phyloP scores from a whole-genome alignment of 1,284 basidiomycete genomes.

The Filobasidium uniguttulatum region DNA sequence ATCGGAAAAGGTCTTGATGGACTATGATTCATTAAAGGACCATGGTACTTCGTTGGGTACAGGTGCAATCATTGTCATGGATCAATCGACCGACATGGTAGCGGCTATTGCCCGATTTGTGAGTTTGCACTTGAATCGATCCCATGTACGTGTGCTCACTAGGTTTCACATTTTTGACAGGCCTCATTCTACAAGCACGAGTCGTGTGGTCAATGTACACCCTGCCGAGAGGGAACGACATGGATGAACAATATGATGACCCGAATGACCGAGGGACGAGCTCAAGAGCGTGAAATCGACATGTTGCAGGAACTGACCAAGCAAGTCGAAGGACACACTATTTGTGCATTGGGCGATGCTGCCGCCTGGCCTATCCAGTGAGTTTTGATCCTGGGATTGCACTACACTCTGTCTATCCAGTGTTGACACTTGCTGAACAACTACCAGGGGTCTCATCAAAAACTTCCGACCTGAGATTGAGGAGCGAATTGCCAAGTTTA shows the following conservation, averaged over 20 bases:
- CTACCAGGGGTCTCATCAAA: slow-evolving; percentile 52
- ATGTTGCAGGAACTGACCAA: slow-evolving; percentile 38
- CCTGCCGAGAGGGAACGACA: slow-evolving; percentile 76
- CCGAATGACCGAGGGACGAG: slow-evolving; percentile 65
- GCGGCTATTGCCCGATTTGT: slow-evolving; percentile 83
- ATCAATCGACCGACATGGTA: slow-evolving; percentile 91
- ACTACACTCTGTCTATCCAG: neutral
- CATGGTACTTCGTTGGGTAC: slow-evolving; percentile 88
- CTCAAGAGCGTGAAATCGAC: slow-evolving; percentile 72
- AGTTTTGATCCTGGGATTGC: slow-evolving; percentile 37
- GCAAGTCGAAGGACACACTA: slow-evolving; percentile 91
- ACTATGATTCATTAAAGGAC: slow-evolving; percentile 95
- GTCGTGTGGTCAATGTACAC: slow-evolving; percentile 96
- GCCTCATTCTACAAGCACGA: slow-evolving; percentile 92
- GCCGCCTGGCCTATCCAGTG: slow-evolving; percentile 93
- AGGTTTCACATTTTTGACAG: neutral
- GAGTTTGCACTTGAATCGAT: slow-evolving; percentile 17
- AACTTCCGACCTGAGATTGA: slow-evolving; percentile 92
- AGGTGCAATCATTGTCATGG: slow-evolving; percentile 97
- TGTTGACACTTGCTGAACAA: too few relatives aligned
- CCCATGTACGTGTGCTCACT: neutral
- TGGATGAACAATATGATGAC: slow-evolving; percentile 99
- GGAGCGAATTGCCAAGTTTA: slow-evolving; percentile 65
- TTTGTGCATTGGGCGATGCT: slow-evolving; percentile 92
- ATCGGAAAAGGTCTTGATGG: slow-evolving; percentile 84